Percentiles rank a stretch among this genome's conserved stretches.
Evolutionary conservation across 805 yeast species (phyloP).

Genomic region (Starmerella sp.): DNA sequence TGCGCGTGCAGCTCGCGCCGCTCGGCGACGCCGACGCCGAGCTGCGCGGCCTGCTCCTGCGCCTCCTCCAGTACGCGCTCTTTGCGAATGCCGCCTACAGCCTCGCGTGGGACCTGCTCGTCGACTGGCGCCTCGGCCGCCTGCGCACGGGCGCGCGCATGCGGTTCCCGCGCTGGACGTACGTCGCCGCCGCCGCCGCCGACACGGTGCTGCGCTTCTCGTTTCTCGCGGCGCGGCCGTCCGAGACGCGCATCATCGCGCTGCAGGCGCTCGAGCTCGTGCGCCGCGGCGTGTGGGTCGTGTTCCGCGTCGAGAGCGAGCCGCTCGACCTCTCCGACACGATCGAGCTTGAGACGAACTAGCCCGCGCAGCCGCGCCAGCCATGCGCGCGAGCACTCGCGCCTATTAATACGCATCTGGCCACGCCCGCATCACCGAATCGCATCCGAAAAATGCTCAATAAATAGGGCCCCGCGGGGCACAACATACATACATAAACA

Average conservation of each 20-base stretch:
- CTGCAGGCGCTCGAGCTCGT: slow-evolving; percentile 64
- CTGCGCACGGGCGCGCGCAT: slow-evolving; percentile 31
- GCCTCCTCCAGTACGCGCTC: slow-evolving; percentile 32
- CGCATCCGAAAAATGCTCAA: background rate
- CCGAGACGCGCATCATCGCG: slow-evolving; percentile 50
- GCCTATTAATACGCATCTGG: too few species aligned
- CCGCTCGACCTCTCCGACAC: slow-evolving; percentile 28
- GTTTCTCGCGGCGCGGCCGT: slow-evolving; percentile 54
- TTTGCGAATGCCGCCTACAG: slow-evolving; percentile 64
- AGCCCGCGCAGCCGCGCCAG: too few species aligned
- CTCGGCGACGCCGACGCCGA: slow-evolving; percentile 5
- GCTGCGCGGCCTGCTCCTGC: background rate
- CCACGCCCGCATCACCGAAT: too few species aligned
- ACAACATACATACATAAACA: background rate
- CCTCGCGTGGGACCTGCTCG: slow-evolving; percentile 76
- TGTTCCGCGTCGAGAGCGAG: slow-evolving; percentile 75
- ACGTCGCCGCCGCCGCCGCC: slow-evolving; percentile 44
- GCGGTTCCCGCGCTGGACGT: slow-evolving; percentile 31
- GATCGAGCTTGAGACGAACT: slow-evolving; percentile 13
- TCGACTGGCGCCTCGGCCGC: slow-evolving; percentile 57
- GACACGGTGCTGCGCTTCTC: slow-evolving; percentile 63
- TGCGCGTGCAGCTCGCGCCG: slow-evolving; percentile 16
- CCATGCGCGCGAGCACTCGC: too few species aligned
- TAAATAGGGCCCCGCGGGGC: background rate
- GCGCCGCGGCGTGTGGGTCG: slow-evolving; percentile 84